A percentile compares a stretch with the other conserved stretches of the same genome.
Evolutionary conservation across 768 basidiomycete genomes (phyloP).

Genomic region (Neoboletus brunneissimus): DNA sequence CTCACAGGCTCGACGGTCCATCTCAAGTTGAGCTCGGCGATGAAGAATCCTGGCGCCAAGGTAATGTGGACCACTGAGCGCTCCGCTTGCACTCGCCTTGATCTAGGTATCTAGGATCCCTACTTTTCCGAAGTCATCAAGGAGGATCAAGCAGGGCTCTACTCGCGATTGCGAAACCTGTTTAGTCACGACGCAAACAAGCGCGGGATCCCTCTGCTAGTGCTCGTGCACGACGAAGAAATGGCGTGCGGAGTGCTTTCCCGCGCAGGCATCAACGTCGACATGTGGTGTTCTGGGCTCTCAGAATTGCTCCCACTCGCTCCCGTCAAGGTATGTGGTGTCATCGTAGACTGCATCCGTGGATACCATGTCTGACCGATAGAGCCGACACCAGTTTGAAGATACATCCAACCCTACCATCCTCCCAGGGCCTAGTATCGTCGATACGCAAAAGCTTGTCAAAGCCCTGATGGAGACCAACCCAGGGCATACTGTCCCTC

Average conservation of each 20-base stretch:
- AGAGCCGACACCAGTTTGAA: slow-evolving; percentile 13
- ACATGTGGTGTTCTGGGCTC: slow-evolving; percentile 42
- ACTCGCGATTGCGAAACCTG: slow-evolving; percentile 17
- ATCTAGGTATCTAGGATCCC: slow-evolving; percentile 8
- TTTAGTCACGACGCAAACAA: slow-evolving; percentile 19
- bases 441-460: slow-evolving; percentile 42
- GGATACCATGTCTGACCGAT: background rate
- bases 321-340: slow-evolving; percentile 7
- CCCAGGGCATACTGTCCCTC: slow-evolving; percentile 24
- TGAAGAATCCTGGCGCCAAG: slow-evolving; percentile 15
- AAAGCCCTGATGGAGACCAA: slow-evolving; percentile 37
- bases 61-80: slow-evolving; percentile 7
- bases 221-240: slow-evolving; percentile 47
- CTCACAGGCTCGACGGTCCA: slow-evolving; percentile 18
- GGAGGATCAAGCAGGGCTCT: slow-evolving; percentile 9
- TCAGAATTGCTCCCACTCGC: slow-evolving; percentile 12
- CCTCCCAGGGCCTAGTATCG: slow-evolving; percentile 33
- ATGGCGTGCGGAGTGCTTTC: slow-evolving; percentile 39
- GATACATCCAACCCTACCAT: background rate
- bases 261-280: slow-evolving; percentile 41
- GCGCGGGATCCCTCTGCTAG: slow-evolving; percentile 36
- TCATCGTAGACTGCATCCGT: background rate
- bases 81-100: background rate
- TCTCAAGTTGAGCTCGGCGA: slow-evolving; percentile 8
- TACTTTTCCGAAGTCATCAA: slow-evolving; percentile 19